Evolutionary conservation across 2,329 filamentous ascomycete species (phyloP).

Genomic region (Exophiala mesophila): DNA sequence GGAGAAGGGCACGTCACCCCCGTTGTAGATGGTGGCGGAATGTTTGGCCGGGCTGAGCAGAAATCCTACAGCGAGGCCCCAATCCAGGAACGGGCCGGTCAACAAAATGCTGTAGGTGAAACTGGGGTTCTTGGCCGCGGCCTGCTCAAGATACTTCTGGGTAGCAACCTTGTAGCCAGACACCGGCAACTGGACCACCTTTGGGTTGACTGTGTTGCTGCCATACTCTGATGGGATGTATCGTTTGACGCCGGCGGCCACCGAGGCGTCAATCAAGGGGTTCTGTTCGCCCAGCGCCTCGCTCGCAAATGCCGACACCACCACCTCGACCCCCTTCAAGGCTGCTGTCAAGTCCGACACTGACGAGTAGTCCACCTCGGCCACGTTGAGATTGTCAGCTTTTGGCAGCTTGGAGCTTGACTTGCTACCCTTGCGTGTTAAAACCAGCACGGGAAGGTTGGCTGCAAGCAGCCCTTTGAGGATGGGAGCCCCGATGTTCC

Average conservation of each 20-base stretch:
- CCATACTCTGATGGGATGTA: constrained; percentile 37
- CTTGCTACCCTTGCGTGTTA: constrained; percentile 18
- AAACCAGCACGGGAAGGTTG: constrained; percentile 13
- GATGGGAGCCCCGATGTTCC: constrained; percentile 19
- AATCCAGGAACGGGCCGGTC: constrained; percentile 34
- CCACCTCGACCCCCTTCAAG: constrained; percentile 29
- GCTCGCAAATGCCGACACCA: constrained; percentile 25
- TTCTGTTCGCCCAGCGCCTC: constrained; percentile 10
- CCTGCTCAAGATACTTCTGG: constrained; percentile 28
- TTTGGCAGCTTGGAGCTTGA: constrained; percentile 15
- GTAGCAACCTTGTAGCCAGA: constrained; percentile 32
- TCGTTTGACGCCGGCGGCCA: constrained; percentile 29
- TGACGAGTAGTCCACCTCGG: constrained; percentile 30
- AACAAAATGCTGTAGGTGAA: constrained; percentile 33
- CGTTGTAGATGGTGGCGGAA: constrained; percentile 45
- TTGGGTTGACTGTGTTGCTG: constrained; percentile 29
- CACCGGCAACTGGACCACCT: constrained; percentile 28
- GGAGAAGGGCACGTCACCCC: constrained; percentile 47
- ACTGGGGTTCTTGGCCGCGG: constrained; percentile 14
- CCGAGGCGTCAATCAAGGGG: constrained; percentile 31
- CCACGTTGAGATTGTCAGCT: constrained; percentile 14
- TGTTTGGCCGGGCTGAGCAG: constrained; percentile 42
- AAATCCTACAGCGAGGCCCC: constrained; percentile 35
- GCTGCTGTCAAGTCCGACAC: constrained; percentile 26
- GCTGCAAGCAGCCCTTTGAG: constrained; percentile 19